phyloP scores from a whole-genome alignment of 805 yeast genomes.

The Hemisphaericaspora nanyangensis region DNA sequence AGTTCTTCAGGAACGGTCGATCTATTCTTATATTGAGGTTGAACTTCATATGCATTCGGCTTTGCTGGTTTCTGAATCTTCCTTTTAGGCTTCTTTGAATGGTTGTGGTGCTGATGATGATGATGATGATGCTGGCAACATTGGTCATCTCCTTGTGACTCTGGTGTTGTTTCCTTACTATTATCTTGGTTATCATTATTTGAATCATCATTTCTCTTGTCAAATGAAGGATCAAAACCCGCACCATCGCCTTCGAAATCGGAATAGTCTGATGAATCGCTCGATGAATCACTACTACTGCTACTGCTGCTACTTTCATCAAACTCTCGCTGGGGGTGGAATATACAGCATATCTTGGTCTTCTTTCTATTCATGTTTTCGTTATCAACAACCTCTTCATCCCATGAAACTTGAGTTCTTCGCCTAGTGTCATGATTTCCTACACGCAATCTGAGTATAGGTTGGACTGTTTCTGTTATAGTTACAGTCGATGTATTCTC shows the following conservation, averaged over 20 bases:
- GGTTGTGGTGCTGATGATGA: too few species aligned
- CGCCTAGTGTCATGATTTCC: constrained; percentile 7
- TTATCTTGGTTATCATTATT: constrained; percentile 9
- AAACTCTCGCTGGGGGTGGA: constrained; percentile 67
- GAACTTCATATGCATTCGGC: constrained; percentile 86
- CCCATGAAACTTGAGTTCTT: constrained; percentile 71
- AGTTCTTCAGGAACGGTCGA: constrained; percentile 5
- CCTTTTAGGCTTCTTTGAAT: constrained; percentile 7
- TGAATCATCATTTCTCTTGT: constrained; percentile 8
- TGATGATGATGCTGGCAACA: constrained; percentile 16
- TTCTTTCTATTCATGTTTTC: constrained; percentile 86
- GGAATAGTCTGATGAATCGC: constrained; percentile 16
- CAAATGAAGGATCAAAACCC: not conserved
- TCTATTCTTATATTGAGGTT: constrained; percentile 55
- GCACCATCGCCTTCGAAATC: constrained; percentile 12
- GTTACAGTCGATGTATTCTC: constrained; percentile 2
- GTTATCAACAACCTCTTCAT: constrained; percentile 82
- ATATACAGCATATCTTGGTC: constrained; percentile 82
- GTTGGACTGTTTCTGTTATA: constrained; percentile 5
- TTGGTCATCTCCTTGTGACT: constrained; percentile 2
- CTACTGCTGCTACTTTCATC: constrained; percentile 40
- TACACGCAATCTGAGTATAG: constrained; percentile 18
- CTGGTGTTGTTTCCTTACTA: not conserved
- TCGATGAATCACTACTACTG: constrained; percentile 29
- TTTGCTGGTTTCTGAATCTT: constrained; percentile 26